These are phyloP conservation scores for Seiridium cupressi DNA, from an alignment of 2,329 filamentous ascomycete genomes.

Conservation along the genomic window DNA sequence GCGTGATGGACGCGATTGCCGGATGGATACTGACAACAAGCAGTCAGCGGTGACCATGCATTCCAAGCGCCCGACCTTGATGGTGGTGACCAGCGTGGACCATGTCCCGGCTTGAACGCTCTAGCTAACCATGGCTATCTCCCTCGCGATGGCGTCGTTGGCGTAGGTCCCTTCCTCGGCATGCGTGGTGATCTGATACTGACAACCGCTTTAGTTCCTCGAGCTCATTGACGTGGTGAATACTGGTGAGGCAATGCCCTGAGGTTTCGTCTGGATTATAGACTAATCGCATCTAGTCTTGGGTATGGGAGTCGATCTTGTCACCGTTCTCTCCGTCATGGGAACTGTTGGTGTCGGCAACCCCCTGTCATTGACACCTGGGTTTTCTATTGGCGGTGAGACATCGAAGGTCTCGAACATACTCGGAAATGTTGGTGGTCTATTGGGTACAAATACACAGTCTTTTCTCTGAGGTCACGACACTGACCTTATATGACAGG, in stretches of 20 bases:
- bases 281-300: conserved; percentile 26
- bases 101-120: conserved; percentile 26
- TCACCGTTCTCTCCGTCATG: conserved; percentile 39
- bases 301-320: conserved; percentile 45
- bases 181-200: background rate
- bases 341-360: conserved; percentile 49
- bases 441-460: conserved; percentile 31
- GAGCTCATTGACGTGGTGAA: conserved; percentile 33
- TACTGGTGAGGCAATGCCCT: conserved; percentile 10
- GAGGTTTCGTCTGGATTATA: background rate
- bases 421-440: conserved; percentile 39
- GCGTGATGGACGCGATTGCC: background rate
- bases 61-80: conserved; percentile 16
- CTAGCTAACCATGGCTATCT: conserved; percentile 28
- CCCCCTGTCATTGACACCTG: conserved; percentile 44
- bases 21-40: background rate
- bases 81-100: conserved; percentile 23
- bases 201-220: conserved; percentile 7
- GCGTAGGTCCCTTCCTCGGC: conserved; percentile 6
- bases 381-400: conserved; percentile 52
- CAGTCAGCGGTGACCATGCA: conserved; percentile 14
- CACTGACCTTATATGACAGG: conserved; percentile 16
- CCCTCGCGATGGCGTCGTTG: conserved; percentile 22
- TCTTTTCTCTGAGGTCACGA: background rate
- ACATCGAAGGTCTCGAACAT: conserved; percentile 35